Percentiles rank a stretch among this genome's conserved stretches.
Conservation (phyloP, 2,329 filamentous ascomycete genomes). For the Pseudocercospora musae region DNA sequence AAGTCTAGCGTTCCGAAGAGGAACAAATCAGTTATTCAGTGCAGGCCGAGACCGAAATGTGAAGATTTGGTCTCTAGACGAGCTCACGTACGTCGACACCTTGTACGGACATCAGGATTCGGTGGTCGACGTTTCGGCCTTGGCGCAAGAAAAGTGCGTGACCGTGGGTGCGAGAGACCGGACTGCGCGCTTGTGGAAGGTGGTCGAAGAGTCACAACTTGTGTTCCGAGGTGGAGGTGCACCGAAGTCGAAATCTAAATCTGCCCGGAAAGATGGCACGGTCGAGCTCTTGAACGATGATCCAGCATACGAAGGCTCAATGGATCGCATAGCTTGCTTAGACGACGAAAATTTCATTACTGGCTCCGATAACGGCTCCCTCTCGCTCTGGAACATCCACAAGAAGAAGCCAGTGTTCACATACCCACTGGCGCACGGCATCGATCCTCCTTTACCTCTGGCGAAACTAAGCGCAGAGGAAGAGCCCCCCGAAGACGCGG, state of each 20-base stretch:
- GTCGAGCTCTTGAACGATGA: constrained; percentile 42
- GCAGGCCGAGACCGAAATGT: constrained; percentile 88
- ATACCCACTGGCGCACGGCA: constrained; percentile 75
- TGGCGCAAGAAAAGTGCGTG: constrained; percentile 83
- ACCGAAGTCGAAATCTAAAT: constrained; percentile 43
- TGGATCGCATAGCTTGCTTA: constrained; percentile 88
- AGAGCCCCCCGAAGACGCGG: constrained; percentile 55
- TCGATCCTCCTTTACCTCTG: constrained; percentile 68
- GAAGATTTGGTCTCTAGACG: constrained; percentile 91
- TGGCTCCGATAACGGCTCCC: constrained; percentile 82
- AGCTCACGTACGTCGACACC: constrained; percentile 91
- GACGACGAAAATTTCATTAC: constrained; percentile 88
- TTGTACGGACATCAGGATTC: constrained; percentile 94
- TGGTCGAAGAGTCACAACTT: constrained; percentile 89
- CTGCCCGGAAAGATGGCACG: constrained; percentile 38
- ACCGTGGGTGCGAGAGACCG: constrained; percentile 88
- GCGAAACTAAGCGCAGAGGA: constrained; percentile 71
- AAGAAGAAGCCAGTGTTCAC: constrained; percentile 94
- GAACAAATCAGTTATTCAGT: constrained; percentile 82
- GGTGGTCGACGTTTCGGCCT: constrained; percentile 77
- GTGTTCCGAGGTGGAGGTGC: constrained; percentile 82
- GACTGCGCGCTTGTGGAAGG: constrained; percentile 92
- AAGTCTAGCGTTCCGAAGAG: constrained; percentile 72
- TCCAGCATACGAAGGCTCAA: constrained; percentile 69
- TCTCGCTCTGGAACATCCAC: constrained; percentile 82